Conservation (phyloP, 1,284 basidiomycete genomes). For the Cryptococcus wingfieldii region DNA sequence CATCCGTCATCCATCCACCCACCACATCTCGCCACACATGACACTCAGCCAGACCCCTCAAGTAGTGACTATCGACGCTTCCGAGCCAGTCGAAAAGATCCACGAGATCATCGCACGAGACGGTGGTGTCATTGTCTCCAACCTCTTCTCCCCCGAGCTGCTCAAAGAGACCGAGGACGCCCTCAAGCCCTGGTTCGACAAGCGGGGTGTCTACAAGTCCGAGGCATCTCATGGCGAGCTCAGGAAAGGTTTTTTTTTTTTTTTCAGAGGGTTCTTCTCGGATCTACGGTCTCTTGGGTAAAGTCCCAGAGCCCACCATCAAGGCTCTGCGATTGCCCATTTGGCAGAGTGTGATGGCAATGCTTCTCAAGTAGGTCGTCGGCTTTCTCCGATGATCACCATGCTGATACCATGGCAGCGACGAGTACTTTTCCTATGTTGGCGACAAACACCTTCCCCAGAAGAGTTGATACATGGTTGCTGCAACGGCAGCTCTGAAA, state of each 20-base stretch:
- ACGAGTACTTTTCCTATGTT: slow-evolving; percentile 6
- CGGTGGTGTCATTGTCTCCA: slow-evolving; percentile 20
- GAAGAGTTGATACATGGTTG: slow-evolving; percentile 11
- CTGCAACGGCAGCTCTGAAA: slow-evolving; percentile 5
- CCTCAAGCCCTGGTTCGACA: slow-evolving; percentile 19
- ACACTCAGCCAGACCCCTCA: too few relatives aligned
- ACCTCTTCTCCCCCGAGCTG: slow-evolving; percentile 18
- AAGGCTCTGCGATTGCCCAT: slow-evolving; percentile 11
- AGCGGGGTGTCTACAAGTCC: slow-evolving; percentile 7
- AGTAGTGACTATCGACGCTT: too few relatives aligned
- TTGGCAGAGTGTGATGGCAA: slow-evolving; percentile 22
- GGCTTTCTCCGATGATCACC: too few relatives aligned
- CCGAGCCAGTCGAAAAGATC: slow-evolving; percentile 16
- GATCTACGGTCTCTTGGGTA: slow-evolving; percentile 16
- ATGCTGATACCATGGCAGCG: neutral
- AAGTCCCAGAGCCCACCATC: slow-evolving; percentile 13
- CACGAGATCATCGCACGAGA: slow-evolving; percentile 19
- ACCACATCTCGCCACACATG: too few relatives aligned
- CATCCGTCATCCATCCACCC: too few relatives aligned
- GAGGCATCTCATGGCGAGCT: slow-evolving; percentile 16
- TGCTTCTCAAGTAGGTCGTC: slow-evolving; percentile 15
- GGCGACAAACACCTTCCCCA: slow-evolving; percentile 10
- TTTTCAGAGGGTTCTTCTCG: slow-evolving; percentile 17
- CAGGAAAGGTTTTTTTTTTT: too few relatives aligned
- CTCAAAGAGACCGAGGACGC: slow-evolving; percentile 13